phyloP scores from a whole-genome alignment of 148 eudicot genomes.

The Diospyros kaki region DNA sequence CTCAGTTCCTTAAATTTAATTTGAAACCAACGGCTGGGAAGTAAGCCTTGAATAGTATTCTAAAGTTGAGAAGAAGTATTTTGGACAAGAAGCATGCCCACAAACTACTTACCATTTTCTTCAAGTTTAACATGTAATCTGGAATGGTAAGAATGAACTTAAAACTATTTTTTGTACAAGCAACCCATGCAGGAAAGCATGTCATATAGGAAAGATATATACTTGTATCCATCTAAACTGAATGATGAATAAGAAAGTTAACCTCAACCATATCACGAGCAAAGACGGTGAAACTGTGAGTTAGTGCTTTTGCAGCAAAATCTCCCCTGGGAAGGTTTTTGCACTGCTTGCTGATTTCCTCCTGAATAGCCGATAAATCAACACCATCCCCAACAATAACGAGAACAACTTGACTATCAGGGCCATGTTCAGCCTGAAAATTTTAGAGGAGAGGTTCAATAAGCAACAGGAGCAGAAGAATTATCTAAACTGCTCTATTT shows the following conservation, averaged over 20 bases:
- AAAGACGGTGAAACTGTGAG: slow-evolving; percentile 80
- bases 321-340: slow-evolving; percentile 87
- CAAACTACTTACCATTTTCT: background rate
- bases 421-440: slow-evolving; percentile 98
- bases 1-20: background rate
- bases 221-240: too few relatives aligned
- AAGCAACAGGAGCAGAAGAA: background rate
- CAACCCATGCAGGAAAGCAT: background rate
- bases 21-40: background rate
- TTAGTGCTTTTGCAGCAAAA: slow-evolving; percentile 75
- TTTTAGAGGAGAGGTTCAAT: slow-evolving; percentile 12
- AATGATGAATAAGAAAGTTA: slow-evolving; percentile 15
- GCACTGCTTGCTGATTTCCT: slow-evolving; percentile 81
- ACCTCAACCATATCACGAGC: slow-evolving; percentile 97
- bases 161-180: background rate
- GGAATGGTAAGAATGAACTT: background rate
- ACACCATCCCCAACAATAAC: slow-evolving; percentile 88
- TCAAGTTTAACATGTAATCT: background rate
- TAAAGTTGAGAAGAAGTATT: background rate
- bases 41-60: background rate
- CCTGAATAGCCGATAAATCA: slow-evolving; percentile 56
- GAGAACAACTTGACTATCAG: slow-evolving; percentile 98
- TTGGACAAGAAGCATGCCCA: background rate
- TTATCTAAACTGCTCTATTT: too few relatives aligned
- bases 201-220: background rate